Evolutionary conservation across 805 yeast genomes (phyloP).

Genomic region (Barnettozyma botsteinii): DNA sequence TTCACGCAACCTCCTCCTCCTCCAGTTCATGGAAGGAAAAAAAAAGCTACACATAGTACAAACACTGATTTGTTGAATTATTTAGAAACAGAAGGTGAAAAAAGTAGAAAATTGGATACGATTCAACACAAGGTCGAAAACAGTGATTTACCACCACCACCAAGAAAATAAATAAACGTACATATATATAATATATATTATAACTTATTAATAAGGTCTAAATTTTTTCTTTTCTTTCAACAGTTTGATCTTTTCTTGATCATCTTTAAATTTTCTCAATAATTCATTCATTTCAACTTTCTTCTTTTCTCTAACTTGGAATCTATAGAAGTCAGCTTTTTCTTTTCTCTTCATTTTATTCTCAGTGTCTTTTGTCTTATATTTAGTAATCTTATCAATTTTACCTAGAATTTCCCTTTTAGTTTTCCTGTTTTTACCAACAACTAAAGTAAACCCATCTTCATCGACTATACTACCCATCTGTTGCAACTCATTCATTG

Average conservation of each 20-base stretch:
- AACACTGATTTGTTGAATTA: conserved; percentile 32
- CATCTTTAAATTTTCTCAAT: conserved; percentile 77
- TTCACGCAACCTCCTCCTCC: conserved; percentile 12
- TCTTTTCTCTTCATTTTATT: conserved; percentile 64
- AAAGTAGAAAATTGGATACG: conserved; percentile 34
- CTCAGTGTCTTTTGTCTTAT: conserved; percentile 26
- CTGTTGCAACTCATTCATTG: conserved; percentile 46
- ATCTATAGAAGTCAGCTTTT: conserved; percentile 88
- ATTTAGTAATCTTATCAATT: conserved; percentile 35
- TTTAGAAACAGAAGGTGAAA: conserved; percentile 37
- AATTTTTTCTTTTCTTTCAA: conserved; percentile 81
- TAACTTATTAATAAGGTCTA: conserved; percentile 65
- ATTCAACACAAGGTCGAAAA: conserved; percentile 16
- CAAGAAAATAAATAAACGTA: conserved; percentile 14
- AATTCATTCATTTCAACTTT: conserved; percentile 88
- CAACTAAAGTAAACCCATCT: conserved; percentile 91
- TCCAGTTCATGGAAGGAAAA: conserved; percentile 24
- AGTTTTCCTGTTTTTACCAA: conserved; percentile 79
- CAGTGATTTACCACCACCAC: conserved; percentile 31
- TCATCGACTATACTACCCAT: conserved; percentile 72
- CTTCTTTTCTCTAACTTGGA: conserved; percentile 91
- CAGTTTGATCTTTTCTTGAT: conserved; percentile 75
- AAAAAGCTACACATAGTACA: conserved; percentile 12
- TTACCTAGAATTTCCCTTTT: conserved; percentile 64
- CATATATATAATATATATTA: conserved; percentile 2